Conservation (phyloP, 2,329 filamentous ascomycete species). For the Verticillium nubilum region DNA sequence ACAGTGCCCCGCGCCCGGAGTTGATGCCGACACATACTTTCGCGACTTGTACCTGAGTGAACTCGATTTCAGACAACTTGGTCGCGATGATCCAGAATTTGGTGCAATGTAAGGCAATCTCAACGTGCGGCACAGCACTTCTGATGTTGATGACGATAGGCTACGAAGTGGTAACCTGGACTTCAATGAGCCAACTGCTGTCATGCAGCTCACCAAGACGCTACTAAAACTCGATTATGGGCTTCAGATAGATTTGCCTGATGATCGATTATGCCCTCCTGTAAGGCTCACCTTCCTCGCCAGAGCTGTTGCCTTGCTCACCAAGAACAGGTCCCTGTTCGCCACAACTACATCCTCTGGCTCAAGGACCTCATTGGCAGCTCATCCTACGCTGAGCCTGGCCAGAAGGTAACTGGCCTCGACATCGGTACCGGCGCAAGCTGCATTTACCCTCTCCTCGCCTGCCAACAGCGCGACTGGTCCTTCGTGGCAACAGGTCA, state of each 20-base stretch:
- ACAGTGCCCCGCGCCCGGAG: not conserved
- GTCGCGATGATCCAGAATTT: slow-evolving; percentile 34
- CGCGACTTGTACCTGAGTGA: slow-evolving; percentile 32
- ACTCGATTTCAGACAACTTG: slow-evolving; percentile 38
- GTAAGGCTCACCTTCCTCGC: slow-evolving; percentile 36
- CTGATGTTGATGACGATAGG: slow-evolving; percentile 14
- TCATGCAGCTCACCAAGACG: slow-evolving; percentile 77
- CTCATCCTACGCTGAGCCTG: slow-evolving; percentile 45
- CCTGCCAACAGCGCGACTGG: slow-evolving; percentile 68
- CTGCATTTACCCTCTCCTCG: slow-evolving; percentile 84
- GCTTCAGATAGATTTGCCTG: slow-evolving; percentile 63
- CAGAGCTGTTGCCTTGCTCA: slow-evolving; percentile 1
- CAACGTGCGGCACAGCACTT: not conserved
- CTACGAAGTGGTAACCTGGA: slow-evolving; percentile 54
- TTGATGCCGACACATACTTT: slow-evolving; percentile 11
- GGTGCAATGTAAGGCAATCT: slow-evolving; percentile 28
- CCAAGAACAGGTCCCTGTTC: slow-evolving; percentile 46
- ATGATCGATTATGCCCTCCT: slow-evolving; percentile 79
- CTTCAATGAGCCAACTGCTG: slow-evolving; percentile 71
- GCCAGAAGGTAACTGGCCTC: slow-evolving; percentile 58
- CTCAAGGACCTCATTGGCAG: slow-evolving; percentile 76
- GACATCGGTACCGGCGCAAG: slow-evolving; percentile 91
- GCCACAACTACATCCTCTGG: slow-evolving; percentile 90
- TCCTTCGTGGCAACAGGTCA: slow-evolving; percentile 60
- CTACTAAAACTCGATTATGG: slow-evolving; percentile 72